Evolutionary conservation across 2,329 filamentous ascomycete genomes (phyloP).

Genomic region (Aspergillus luchuensis): DNA sequence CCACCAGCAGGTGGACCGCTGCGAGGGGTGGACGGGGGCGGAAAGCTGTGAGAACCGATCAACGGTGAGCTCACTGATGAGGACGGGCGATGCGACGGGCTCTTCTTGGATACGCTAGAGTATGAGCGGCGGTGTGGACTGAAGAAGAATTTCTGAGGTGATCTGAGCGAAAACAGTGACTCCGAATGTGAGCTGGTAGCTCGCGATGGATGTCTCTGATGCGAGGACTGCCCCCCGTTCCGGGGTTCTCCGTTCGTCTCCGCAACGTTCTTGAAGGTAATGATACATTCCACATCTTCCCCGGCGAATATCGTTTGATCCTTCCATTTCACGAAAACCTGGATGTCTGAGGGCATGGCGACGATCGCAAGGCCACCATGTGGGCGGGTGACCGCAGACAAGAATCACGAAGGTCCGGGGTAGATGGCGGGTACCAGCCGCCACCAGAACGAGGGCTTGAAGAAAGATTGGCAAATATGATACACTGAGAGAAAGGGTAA

Average conservation of each 20-base stretch:
- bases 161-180: conserved; percentile 43
- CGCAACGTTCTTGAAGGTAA: conserved; percentile 89
- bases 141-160: conserved; percentile 40
- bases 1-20: conserved; percentile 48
- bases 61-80: conserved; percentile 45
- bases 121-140: conserved; percentile 39
- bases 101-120: conserved; percentile 36
- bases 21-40: conserved; percentile 39
- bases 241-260: conserved; percentile 41
- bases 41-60: conserved; percentile 44
- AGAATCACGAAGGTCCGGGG: conserved; percentile 20
- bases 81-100: conserved; percentile 40
- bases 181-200: conserved; percentile 39
- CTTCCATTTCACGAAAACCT: conserved; percentile 93
- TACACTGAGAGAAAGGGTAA: conserved; percentile 11
- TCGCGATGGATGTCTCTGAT: conserved; percentile 43
- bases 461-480: conserved; percentile 10
- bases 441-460: conserved; percentile 12
- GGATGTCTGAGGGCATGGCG: conserved; percentile 70
- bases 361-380: conserved; percentile 35
- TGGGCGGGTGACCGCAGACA: conserved; percentile 26
- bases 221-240: conserved; percentile 31
- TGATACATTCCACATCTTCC: conserved; percentile 91
- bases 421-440: conserved; percentile 25
- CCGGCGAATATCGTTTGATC: conserved; percentile 94